Evolutionary conservation across 1,284 basidiomycete species (phyloP).

Genomic region (Trichosporon sp.): DNA sequence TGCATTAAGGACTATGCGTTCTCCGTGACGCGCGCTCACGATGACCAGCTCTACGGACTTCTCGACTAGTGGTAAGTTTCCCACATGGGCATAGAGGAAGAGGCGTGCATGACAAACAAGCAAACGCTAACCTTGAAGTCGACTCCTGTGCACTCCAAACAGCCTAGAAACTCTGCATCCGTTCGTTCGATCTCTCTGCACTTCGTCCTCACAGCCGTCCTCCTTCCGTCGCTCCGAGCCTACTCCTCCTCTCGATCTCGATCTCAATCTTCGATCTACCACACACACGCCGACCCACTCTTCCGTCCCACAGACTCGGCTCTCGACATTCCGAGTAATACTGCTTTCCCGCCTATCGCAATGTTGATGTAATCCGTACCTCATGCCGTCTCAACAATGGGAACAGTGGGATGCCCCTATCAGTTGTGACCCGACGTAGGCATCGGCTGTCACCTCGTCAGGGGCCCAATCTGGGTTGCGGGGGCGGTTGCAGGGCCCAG

Average conservation of each 20-base stretch:
- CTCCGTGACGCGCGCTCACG: background rate
- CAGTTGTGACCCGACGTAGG: background rate
- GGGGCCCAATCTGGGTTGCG: background rate
- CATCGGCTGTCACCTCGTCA: background rate
- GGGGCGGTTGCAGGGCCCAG: background rate
- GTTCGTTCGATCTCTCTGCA: background rate
- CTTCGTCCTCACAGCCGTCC: background rate
- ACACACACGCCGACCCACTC: background rate
- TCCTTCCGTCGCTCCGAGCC: no score
- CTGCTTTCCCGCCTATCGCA: background rate
- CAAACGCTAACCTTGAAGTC: background rate
- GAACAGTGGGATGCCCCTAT: background rate
- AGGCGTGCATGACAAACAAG: background rate
- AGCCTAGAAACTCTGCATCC: background rate
- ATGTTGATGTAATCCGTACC: background rate
- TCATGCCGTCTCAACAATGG: background rate
- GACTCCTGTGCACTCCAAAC: background rate
- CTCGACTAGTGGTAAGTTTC: background rate
- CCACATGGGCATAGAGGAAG: background rate
- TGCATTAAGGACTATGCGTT: background rate
- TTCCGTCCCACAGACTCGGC: background rate
- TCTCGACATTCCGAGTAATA: background rate
- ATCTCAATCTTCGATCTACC: background rate
- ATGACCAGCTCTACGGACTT: no score
- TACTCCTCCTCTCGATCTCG: background rate